phyloP scores from a whole-genome alignment of 352 stramenopile genomes.

The Phytopythium montanum region DNA sequence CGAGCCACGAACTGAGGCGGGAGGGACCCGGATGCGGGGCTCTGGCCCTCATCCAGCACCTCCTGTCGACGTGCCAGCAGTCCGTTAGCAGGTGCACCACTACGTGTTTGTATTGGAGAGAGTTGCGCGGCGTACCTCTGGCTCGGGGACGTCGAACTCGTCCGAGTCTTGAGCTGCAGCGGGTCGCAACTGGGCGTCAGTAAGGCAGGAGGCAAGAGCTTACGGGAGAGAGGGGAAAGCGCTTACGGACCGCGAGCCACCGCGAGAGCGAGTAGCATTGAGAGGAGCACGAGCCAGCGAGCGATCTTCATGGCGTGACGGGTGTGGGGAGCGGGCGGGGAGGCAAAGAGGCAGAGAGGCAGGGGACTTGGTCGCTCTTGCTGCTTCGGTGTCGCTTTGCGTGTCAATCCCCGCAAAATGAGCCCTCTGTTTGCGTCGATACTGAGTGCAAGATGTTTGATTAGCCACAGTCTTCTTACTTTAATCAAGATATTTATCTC shows the following conservation, averaged over 20 bases:
- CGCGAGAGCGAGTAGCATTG: conserved; percentile 24
- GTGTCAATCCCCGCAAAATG: conserved; percentile 2
- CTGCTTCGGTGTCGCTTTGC: neutral
- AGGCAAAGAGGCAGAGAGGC: neutral
- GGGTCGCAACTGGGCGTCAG: neutral
- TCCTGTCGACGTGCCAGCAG: conserved; percentile 12
- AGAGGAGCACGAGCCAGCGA: conserved; percentile 26
- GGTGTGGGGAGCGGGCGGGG: neutral
- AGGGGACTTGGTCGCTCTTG: too few relatives aligned
- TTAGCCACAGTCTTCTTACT: neutral
- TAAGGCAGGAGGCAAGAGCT: neutral
- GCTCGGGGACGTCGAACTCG: conserved; percentile 43
- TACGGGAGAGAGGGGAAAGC: too few relatives aligned
- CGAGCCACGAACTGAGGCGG: conserved; percentile 12
- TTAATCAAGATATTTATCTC: neutral
- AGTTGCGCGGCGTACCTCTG: conserved; percentile 2
- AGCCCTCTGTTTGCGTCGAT: neutral
- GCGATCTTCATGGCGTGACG: conserved; percentile 15
- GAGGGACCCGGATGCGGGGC: conserved; percentile 1
- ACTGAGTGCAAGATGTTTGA: neutral
- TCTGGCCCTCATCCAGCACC: conserved; percentile 3
- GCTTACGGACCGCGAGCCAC: conserved; percentile 17
- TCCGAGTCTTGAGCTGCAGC: conserved; percentile 35
- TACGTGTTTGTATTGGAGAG: too few relatives aligned
- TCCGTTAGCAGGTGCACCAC: neutral